Evolutionary conservation across 495 filamentous ascomycete species (phyloP).

Genomic region (Aspergillus diversus): DNA sequence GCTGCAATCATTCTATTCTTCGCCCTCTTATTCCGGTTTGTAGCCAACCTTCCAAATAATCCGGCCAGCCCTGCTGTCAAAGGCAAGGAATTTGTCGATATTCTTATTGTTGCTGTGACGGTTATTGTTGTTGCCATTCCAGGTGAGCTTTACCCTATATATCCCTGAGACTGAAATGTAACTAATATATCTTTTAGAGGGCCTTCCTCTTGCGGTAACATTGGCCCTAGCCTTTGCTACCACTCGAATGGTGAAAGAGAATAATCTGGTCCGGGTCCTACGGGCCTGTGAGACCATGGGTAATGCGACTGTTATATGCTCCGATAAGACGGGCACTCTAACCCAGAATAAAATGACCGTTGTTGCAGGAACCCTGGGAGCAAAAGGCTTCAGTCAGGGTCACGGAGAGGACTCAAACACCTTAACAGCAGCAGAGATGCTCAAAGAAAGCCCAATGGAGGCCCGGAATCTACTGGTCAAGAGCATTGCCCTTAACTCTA

Average conservation of each 20-base stretch:
- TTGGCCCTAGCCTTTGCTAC: constrained; percentile 73
- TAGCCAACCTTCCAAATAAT: constrained; percentile 56
- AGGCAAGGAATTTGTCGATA: constrained; percentile 65
- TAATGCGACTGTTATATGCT: constrained; percentile 70
- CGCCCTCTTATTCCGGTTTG: constrained; percentile 63
- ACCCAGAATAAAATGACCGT: constrained; percentile 76
- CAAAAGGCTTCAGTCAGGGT: constrained; percentile 54
- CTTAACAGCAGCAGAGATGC: constrained; percentile 35
- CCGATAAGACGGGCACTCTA: constrained; percentile 73
- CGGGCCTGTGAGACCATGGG: constrained; percentile 75
- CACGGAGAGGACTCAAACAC: constrained; percentile 26
- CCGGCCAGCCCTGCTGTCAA: constrained; percentile 54
- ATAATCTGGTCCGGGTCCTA: constrained; percentile 68
- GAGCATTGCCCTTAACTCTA: constrained; percentile 68
- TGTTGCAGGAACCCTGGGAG: constrained; percentile 62
- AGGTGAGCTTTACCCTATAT: constrained; percentile 29
- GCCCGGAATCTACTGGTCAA: constrained; percentile 57
- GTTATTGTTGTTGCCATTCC: constrained; percentile 75
- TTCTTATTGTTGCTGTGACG: constrained; percentile 71
- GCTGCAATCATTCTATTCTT: constrained; percentile 66
- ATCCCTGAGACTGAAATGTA: neutral
- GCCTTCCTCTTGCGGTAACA: constrained; percentile 68
- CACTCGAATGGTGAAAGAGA: constrained; percentile 69
- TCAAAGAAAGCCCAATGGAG: constrained; percentile 41
- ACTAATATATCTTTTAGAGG: constrained; percentile 43